Percentiles rank a stretch among this genome's conserved stretches.
phyloP scores from a whole-genome alignment of 2,329 filamentous ascomycete genomes.

The Penicillium thymicola region DNA sequence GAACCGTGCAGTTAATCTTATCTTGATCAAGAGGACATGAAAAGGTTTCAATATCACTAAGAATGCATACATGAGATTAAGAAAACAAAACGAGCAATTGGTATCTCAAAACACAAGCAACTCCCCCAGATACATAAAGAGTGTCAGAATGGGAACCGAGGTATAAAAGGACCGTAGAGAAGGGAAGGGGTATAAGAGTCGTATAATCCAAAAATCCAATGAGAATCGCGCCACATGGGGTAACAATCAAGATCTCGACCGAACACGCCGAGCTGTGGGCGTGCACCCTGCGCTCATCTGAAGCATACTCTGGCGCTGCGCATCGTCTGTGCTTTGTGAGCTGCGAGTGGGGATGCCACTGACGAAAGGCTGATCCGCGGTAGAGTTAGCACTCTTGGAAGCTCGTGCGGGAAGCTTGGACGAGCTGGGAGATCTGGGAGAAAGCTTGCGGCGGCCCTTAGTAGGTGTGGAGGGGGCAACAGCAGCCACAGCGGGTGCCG shows the following conservation, averaged over 20 bases:
- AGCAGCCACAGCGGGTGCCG: slow-evolving; percentile 5
- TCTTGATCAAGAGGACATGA: slow-evolving; percentile 3
- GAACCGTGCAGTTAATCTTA: slow-evolving; percentile 9
- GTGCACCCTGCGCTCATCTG: slow-evolving; percentile 37
- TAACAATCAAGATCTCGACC: slow-evolving; percentile 25
- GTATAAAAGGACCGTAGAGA: not conserved
- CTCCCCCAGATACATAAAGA: slow-evolving; percentile 4
- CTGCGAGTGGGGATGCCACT: slow-evolving; percentile 20
- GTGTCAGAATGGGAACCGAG: slow-evolving; percentile 2
- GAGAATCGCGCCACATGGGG: not conserved
- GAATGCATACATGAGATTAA: not conserved
- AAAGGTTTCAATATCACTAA: not conserved
- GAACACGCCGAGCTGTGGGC: slow-evolving; percentile 34
- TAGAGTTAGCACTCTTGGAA: slow-evolving; percentile 15
- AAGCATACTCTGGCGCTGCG: slow-evolving; percentile 23
- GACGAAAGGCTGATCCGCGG: slow-evolving; percentile 14
- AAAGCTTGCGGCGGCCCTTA: slow-evolving; percentile 34
- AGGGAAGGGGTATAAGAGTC: not conserved
- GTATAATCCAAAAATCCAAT: not conserved
- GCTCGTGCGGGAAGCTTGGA: slow-evolving; percentile 16
- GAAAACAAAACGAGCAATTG: slow-evolving; percentile 5
- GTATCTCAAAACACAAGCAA: slow-evolving; percentile 15
- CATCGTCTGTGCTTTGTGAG: slow-evolving; percentile 17
- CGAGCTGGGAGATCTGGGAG: slow-evolving; percentile 32
- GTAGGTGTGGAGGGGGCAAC: slow-evolving; percentile 26